Conservation (phyloP, 441 rosid genomes). For the Capsella rubella region DNA sequence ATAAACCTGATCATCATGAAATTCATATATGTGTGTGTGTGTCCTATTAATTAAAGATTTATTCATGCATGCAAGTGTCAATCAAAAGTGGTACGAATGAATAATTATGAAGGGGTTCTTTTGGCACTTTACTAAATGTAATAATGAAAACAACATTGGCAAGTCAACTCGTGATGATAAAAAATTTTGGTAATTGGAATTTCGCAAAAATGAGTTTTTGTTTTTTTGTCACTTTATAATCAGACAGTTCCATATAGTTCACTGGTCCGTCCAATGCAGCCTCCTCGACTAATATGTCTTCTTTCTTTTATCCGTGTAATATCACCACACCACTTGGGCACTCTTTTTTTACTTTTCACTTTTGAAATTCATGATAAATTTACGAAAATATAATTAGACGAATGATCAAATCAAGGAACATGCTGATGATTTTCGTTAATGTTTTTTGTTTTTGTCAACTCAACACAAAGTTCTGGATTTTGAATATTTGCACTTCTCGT, state of each 20-base stretch:
- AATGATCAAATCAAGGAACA: slow-evolving; percentile 41
- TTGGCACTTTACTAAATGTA: slow-evolving; percentile 47
- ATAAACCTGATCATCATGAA: slow-evolving; percentile 41
- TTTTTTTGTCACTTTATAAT: slow-evolving; percentile 40
- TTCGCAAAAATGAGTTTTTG: slow-evolving; percentile 35
- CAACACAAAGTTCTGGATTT: slow-evolving; percentile 6
- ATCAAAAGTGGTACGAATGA: slow-evolving; percentile 42
- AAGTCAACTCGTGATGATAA: slow-evolving; percentile 46
- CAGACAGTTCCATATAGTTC: slow-evolving; percentile 39
- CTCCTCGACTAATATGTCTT: slow-evolving; percentile 27
- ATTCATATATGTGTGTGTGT: slow-evolving; percentile 1
- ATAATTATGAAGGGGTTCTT: slow-evolving; percentile 38
- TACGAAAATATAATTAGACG: slow-evolving; percentile 17
- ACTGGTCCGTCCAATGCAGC: slow-evolving; percentile 43
- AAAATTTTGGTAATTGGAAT: slow-evolving; percentile 27
- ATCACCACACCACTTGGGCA: slow-evolving; percentile 17
- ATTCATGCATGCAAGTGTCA: slow-evolving; percentile 43
- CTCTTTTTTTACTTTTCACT: slow-evolving; percentile 7
- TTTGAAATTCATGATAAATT: slow-evolving; percentile 26
- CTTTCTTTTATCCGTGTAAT: slow-evolving; percentile 46
- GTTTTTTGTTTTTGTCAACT: not conserved
- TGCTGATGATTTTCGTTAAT: slow-evolving; percentile 3
- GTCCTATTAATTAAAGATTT: slow-evolving; percentile 6
- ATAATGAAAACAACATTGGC: slow-evolving; percentile 46
- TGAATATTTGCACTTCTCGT: not conserved